phyloP scores from a whole-genome alignment of 805 yeast genomes.

The Yarrowia divulgata region DNA sequence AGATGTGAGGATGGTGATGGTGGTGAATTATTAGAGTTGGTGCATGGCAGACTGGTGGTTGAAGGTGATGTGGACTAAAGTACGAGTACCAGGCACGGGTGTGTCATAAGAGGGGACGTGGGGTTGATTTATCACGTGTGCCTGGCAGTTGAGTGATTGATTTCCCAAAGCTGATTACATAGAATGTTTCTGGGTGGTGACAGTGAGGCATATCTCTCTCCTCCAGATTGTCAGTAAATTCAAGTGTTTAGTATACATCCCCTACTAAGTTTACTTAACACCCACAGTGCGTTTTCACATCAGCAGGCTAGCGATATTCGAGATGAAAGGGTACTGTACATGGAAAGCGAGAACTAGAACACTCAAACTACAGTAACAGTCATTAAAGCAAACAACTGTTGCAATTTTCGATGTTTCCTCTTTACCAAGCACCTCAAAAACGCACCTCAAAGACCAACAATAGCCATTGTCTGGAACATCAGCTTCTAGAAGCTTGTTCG shows the following conservation, averaged over 20 bases:
- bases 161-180: too few species aligned
- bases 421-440: background rate
- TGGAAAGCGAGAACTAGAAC: too few species aligned
- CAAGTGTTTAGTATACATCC: background rate
- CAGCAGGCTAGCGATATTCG: too few species aligned
- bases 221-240: too few species aligned
- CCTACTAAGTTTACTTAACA: background rate
- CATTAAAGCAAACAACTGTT: too few species aligned
- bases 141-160: too few species aligned
- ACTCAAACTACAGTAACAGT: too few species aligned
- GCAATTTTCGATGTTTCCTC: too few species aligned
- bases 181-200: background rate
- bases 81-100: background rate
- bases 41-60: constrained; percentile 5
- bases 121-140: too few species aligned
- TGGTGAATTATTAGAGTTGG: constrained; percentile 28
- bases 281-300: background rate
- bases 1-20: constrained; percentile 4
- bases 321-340: too few species aligned
- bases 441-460: background rate
- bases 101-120: background rate
- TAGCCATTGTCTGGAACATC: background rate
- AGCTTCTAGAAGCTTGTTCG: constrained; percentile 15
- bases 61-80: background rate
- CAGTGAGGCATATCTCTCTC: too few species aligned